Evolutionary conservation across 2,329 filamentous ascomycete genomes (phyloP), one percentile per base, ranked within the genome.

Genomic region (Pyrenophora graminea): DNA sequence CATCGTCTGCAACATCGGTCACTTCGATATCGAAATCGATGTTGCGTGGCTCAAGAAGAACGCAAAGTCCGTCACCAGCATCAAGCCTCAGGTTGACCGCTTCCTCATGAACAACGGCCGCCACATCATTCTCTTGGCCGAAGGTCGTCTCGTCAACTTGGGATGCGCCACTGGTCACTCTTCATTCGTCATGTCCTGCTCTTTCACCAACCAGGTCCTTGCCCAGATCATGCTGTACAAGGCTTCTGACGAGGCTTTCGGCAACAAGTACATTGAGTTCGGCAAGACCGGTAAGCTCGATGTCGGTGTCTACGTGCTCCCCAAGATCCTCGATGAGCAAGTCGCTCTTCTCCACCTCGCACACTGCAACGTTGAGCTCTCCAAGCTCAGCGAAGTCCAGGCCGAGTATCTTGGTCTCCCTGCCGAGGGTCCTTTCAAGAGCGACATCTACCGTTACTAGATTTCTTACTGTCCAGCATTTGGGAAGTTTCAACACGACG

Each of bases 171-270:
- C 94, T 62, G 94, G 94, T 67, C 94, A 99, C 89, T 96, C 92
- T 67, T 97, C 93, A 45, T 99, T 99, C 80, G 94, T 99, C 84
- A 97, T 99, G 94, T 97, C 92, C 70, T 99, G 94, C 89, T 97
- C 93, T 62, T 99, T 99, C 89, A 96, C 92, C 85, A 99, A 99
- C 89, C 94, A 99, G 85, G 94, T 97, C 71, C 90, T 99, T 77
- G 94, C 94, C 66, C 94, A 99, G 84, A 97, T 99, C 82, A 88
- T 96, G 83, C 83, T 99, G 73, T 99, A 80, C 89, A 97, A 97
- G 89, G 88, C 86, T 71, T 83, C 88, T 70, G 92, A 97, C 76
- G 85, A 84, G 75, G 88, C 82, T 51, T 99, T 96, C 77, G 85
- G 88, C 79, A 82, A 90, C 80, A 97, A 97, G 85, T 96, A 97